Evolutionary conservation across 108 stramenopile species (phyloP).

Genomic region (Skeletonema potamos): DNA sequence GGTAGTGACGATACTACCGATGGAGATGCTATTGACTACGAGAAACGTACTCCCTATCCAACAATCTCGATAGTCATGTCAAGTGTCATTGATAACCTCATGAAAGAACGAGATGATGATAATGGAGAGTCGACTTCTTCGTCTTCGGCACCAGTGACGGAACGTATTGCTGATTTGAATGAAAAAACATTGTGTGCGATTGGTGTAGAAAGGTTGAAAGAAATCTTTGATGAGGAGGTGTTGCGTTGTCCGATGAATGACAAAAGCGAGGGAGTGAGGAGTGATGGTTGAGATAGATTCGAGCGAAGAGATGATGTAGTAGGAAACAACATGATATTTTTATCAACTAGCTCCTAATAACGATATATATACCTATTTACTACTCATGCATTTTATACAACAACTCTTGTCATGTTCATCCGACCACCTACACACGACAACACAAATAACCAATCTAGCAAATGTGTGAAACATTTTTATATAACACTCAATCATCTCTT

Average conservation of each 20-base stretch:
- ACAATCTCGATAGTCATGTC: slow-evolving; percentile 70
- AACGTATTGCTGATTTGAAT: slow-evolving; percentile 60
- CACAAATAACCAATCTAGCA: not conserved
- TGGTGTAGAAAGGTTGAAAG: slow-evolving; percentile 35
- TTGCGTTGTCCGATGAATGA: slow-evolving; percentile 4
- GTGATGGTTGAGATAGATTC: not conserved
- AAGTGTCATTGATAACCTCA: slow-evolving; percentile 51
- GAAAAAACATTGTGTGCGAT: slow-evolving; percentile 45
- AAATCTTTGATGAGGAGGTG: slow-evolving; percentile 35
- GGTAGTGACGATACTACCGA: not conserved
- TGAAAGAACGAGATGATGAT: slow-evolving; percentile 8
- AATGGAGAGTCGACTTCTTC: not conserved
- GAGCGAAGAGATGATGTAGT: not conserved
- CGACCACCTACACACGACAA: not conserved
- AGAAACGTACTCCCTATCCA: slow-evolving; percentile 73
- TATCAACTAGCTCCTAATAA: not conserved
- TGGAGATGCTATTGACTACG: slow-evolving; percentile 44
- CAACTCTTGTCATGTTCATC: not conserved
- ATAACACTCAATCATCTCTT: not conserved
- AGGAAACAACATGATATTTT: not conserved
- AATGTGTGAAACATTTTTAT: not conserved
- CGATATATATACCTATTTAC: no score
- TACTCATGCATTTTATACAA: not conserved
- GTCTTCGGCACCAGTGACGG: slow-evolving; percentile 51
- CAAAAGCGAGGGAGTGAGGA: not conserved